Evolutionary conservation across 805 yeast species (phyloP), one percentile per base, ranked within the genome.

Genomic region (Myxozyma kluyveri): DNA sequence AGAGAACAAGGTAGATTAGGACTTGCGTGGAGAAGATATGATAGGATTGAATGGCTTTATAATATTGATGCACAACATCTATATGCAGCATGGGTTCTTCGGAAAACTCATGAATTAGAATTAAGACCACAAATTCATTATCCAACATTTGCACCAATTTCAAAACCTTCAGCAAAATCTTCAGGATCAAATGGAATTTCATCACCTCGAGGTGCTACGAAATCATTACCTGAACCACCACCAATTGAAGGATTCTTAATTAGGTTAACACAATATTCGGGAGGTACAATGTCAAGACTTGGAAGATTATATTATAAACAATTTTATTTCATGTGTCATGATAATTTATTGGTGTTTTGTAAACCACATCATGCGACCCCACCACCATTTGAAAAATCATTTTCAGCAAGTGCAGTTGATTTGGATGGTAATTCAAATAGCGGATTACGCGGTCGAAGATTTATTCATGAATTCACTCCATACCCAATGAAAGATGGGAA

Each of bases 171-270:
- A 14, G 47, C 55, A 3, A 5, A 17, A 17, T 51, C 59, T 3
- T n/a, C 42, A 12, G 44, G 49, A 19, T 29, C 33, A 9, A 9
- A 9, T 9, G 12, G 33, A 9, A 29, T 14, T 9, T 29, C 33
- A 29, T 14, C 33, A 29, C 33, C 33, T 9, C 33, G 33, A 9
- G 51, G 47, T 18, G 54, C 59, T 17, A 67, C 65, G 1, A 49
- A 53, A 6, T 39, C 46, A 7, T 6, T 73, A 18, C 44, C 57
- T 0, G 95, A 85, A 63, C 96, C 96, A 0, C 47, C 69, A 0
- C 83, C 96, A 0, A 67, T 88, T 7, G 98, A 91, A 69, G 98
- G 98, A 0, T 89, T 86, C 64, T 66, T 90, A 19, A 70, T 79
- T 2, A 74, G 83, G 45, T 64, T 84, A 27, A 75, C 83, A 0